Conservation (phyloP, 176 grass and related monocot species). For the Zoysia japonica region DNA sequence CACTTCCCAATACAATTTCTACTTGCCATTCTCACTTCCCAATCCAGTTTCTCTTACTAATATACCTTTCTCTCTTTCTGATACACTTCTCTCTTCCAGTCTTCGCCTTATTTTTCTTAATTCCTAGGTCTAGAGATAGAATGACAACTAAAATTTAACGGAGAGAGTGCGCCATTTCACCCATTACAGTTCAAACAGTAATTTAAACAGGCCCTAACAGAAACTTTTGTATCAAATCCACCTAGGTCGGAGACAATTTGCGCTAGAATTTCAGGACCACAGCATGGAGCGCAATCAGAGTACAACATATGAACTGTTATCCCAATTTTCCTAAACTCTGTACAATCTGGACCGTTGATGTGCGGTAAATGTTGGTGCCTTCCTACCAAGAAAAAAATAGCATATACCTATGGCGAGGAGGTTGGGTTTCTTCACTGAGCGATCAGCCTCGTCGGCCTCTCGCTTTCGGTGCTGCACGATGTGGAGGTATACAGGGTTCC, state of each 20-base stretch:
- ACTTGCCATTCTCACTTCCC: too few species aligned
- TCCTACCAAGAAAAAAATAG: background rate
- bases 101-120: too few species aligned
- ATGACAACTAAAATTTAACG: too few species aligned
- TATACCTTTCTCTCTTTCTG: too few species aligned
- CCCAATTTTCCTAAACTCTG: background rate
- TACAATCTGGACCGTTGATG: background rate
- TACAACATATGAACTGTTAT: background rate
- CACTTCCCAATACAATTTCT: too few species aligned
- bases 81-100: too few species aligned
- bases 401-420: conserved; percentile 85
- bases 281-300: background rate
- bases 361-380: background rate
- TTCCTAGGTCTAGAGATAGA: too few species aligned
- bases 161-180: background rate
- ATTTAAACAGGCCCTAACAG: background rate
- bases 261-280: background rate
- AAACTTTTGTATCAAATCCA: background rate
- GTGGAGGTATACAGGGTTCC: conserved; percentile 88
- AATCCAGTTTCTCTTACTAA: too few species aligned
- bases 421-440: conserved; percentile 86
- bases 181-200: background rate
- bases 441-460: conserved; percentile 71
- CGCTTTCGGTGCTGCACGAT: conserved; percentile 73
- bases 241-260: background rate